phyloP scores from a whole-genome alignment of 2,329 filamentous ascomycete genomes.

The Penicillium sp. region DNA sequence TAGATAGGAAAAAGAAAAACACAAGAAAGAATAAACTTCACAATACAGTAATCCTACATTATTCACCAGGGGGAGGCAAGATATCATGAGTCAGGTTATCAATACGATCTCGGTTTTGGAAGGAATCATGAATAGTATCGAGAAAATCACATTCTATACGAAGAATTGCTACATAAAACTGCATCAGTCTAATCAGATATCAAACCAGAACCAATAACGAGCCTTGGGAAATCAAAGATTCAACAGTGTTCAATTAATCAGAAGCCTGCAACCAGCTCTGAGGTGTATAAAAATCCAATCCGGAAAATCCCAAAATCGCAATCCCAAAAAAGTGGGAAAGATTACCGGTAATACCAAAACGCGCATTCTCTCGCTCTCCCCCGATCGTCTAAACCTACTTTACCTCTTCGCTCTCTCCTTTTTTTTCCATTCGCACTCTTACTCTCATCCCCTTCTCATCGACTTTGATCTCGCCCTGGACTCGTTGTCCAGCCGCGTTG shows the following conservation, averaged over 20 bases:
- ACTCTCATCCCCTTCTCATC: constrained; percentile 4
- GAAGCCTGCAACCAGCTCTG: background rate
- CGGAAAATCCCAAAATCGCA: background rate
- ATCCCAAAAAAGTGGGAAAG: background rate
- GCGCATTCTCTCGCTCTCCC: constrained; percentile 1
- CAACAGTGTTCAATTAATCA: background rate
- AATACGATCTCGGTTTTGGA: background rate
- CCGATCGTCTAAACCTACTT: background rate
- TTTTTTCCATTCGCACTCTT: constrained; percentile 13
- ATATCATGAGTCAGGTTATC: background rate
- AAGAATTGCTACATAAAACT: background rate
- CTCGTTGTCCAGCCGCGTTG: constrained; percentile 26
- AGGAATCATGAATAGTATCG: background rate
- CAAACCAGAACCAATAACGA: background rate
- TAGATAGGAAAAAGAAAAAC: background rate
- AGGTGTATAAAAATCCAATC: background rate
- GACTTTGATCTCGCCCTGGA: constrained; percentile 21
- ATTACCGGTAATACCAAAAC: constrained; percentile 5
- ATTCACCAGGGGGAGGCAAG: background rate
- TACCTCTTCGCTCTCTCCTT: constrained; percentile 13
- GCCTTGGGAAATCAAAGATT: background rate
- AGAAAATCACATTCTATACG: background rate
- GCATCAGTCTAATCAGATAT: background rate
- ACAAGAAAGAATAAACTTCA: background rate
- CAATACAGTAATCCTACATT: background rate